A percentile compares a stretch with the other conserved stretches of the same genome.
Evolutionary conservation across 441 rosid species (phyloP).

Genomic region (Erodium texanum): DNA sequence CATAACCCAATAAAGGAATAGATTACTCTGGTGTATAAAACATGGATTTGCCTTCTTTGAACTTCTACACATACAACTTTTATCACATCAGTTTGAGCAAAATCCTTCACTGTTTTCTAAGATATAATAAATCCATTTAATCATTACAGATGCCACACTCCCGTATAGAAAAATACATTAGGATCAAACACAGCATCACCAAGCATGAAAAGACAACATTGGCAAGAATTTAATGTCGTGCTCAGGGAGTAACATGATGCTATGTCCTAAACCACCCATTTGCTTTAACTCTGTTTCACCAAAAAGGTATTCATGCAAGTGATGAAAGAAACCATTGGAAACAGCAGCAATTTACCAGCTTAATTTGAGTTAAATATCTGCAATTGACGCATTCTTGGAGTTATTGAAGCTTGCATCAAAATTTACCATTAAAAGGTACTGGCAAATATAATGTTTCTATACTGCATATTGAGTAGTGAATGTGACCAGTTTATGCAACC

Average conservation of each 20-base stretch:
- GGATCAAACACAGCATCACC: constrained; percentile 1
- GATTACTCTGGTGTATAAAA: neutral
- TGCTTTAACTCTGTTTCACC: neutral
- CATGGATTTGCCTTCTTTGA: neutral
- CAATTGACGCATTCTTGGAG: neutral
- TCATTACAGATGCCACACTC: neutral
- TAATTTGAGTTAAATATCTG: neutral
- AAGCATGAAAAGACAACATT: neutral
- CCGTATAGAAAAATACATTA: neutral
- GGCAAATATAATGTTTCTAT: neutral
- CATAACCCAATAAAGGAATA: neutral
- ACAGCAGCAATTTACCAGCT: neutral
- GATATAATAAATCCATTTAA: neutral
- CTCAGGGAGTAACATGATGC: neutral
- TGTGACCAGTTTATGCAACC: neutral
- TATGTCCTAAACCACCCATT: neutral
- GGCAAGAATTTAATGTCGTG: neutral
- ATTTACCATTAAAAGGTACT: neutral
- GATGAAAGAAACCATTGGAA: constrained; percentile 1
- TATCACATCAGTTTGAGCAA: neutral
- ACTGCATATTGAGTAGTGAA: neutral
- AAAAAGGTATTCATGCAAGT: neutral
- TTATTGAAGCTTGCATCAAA: neutral
- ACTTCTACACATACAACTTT: neutral
- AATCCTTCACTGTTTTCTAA: neutral